Conservation (phyloP, 2,329 filamentous ascomycete species). For the Fusarium sp. region DNA sequence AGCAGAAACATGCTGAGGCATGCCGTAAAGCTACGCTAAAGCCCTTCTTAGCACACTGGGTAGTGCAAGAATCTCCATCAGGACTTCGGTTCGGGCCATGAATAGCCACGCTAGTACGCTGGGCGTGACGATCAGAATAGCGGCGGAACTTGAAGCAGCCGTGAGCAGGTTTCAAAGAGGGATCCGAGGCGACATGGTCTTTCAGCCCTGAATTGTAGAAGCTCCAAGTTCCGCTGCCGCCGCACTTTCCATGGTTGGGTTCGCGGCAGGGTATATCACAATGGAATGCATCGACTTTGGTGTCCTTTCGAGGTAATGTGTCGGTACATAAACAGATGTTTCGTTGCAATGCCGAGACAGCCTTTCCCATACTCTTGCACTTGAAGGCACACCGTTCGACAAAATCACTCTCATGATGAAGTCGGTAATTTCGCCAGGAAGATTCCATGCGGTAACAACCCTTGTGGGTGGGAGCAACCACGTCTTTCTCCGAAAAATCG, state of each 20-base stretch:
- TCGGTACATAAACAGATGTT: not conserved
- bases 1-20: not conserved
- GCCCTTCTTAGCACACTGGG: not conserved
- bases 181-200: not conserved
- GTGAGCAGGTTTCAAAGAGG: not conserved
- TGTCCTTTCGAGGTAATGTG: not conserved
- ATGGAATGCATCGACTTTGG: not conserved
- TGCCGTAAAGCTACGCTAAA: not conserved
- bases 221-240: not conserved
- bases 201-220: not conserved
- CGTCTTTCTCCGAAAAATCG: no score
- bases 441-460: not conserved
- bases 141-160: conserved; percentile 6
- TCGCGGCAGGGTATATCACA: not conserved
- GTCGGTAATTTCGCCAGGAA: no score
- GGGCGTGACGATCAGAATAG: not conserved
- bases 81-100: not conserved
- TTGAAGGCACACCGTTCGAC: not conserved
- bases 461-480: not conserved
- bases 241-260: not conserved
- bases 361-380: not conserved
- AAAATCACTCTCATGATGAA: no score
- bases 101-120: not conserved
- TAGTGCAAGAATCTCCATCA: not conserved
- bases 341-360: not conserved